phyloP scores from a whole-genome alignment of 176 grass and related monocot genomes.

The Hyparrhenia diplandra region DNA sequence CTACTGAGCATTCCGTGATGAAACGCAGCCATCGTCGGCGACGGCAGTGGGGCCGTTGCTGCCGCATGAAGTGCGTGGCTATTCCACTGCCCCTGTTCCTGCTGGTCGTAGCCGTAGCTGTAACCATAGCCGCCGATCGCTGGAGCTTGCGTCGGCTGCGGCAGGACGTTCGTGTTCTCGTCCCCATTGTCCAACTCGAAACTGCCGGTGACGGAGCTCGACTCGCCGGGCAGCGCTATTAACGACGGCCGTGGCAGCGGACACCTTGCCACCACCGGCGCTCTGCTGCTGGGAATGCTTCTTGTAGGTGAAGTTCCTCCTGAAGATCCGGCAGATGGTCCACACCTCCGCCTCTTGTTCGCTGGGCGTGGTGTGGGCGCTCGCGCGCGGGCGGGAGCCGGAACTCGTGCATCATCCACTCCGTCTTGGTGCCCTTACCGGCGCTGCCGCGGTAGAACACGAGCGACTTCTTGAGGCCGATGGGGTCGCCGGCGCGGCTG shows the following conservation, averaged over 20 bases:
- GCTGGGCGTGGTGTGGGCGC: neutral
- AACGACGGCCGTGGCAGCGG: neutral
- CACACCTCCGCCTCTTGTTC: conserved; percentile 81
- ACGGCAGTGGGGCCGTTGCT: neutral
- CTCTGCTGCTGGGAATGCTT: conserved; percentile 29
- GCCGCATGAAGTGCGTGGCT: neutral
- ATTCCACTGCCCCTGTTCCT: conserved; percentile 30
- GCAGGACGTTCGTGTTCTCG: conserved; percentile 31
- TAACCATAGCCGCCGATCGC: neutral
- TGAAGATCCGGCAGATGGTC: conserved; percentile 91
- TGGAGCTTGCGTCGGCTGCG: neutral
- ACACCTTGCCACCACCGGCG: neutral
- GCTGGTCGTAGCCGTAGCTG: neutral
- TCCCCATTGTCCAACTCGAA: conserved; percentile 49
- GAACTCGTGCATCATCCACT: conserved; percentile 99
- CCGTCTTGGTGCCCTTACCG: conserved; percentile 84
- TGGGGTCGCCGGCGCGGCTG: conserved; percentile 21
- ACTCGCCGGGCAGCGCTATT: conserved; percentile 14
- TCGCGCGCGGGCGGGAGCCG: conserved; percentile 42
- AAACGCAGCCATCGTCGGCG: conserved; percentile 3
- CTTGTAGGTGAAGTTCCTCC: conserved; percentile 48
- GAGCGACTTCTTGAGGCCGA: conserved; percentile 90
- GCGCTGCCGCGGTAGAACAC: conserved; percentile 79
- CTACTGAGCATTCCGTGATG: conserved; percentile 16
- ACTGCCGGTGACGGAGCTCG: conserved; percentile 55